These are phyloP conservation scores for Lathyrus sativus DNA, from an alignment of 306 rosid genomes.

Conservation along the genomic window DNA sequence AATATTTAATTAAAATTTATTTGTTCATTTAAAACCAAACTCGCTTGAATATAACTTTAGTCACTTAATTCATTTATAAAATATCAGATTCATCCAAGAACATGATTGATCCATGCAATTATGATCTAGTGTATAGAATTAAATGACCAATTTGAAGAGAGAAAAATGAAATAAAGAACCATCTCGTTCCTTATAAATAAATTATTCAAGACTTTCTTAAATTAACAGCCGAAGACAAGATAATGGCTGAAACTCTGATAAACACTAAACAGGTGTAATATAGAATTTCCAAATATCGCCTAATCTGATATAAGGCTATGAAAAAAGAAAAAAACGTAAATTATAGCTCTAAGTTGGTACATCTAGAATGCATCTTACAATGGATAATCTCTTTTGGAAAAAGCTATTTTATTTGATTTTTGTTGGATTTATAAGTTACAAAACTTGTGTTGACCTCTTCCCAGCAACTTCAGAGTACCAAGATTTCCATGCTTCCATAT, in stretches of 20 bases:
- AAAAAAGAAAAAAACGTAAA: constrained; percentile 15
- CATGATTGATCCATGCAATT: background rate
- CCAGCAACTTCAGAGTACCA: constrained; percentile 84
- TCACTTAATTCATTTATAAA: background rate
- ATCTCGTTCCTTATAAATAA: background rate
- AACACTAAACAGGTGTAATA: constrained; percentile 3
- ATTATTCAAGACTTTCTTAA: background rate
- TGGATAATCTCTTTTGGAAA: constrained; percentile 16
- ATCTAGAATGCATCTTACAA: constrained; percentile 45
- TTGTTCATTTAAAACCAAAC: background rate
- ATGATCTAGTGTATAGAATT: background rate
- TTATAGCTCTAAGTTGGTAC: constrained; percentile 33
- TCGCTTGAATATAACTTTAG: background rate
- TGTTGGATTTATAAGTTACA: constrained; percentile 41
- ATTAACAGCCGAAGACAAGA: background rate
- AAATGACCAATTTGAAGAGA: background rate
- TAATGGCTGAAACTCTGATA: background rate
- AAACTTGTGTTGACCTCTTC: constrained; percentile 54
- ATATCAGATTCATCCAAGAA: background rate
- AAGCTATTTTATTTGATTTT: constrained; percentile 15
- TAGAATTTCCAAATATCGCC: constrained; percentile 32
- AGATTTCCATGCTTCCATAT: constrained; percentile 84
- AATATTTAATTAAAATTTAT: background rate
- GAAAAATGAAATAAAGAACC: background rate
- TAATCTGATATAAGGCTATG: constrained; percentile 30